Base-by-base conservation (phyloP, 1,139 yeast genomes). In the Blastobotrys elegans region DNA sequence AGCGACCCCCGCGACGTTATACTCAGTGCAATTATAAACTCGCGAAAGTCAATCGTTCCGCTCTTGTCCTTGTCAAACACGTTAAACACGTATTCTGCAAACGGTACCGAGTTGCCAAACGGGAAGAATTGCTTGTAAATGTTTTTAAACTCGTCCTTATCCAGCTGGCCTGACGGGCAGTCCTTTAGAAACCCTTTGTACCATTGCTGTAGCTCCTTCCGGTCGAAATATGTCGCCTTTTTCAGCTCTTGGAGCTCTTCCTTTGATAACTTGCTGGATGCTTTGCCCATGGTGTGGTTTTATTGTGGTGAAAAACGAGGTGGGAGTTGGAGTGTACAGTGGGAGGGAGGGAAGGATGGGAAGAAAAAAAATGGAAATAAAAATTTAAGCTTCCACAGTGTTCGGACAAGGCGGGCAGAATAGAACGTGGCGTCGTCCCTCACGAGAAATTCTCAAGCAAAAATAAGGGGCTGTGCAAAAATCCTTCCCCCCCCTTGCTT, bases 91-190 rank as follows among this genome's bases (percentile, higher is more conserved):
- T 84, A 86, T 53, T 81, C 88, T 51, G 96, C 87, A 69, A 89
- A 94, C 50, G 89, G 92, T 11, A 84, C 78, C 0, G 98, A 96
- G 61, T 92, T 96, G 1, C 99, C 99, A 72, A 94, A 94, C 18
- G 99, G 99, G 72, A 94, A 94, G 66, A 90, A 94, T 63, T 92
- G 97, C 65, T 87, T 88, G 70, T 89, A 94, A 18, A 92, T 90
- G 65, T 86, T 87, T 55, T 86, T 82, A 65, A 94, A 89, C 63
- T 92, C 97, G 47, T 84, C 87, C 61, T 84, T 85, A 8, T 89
- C 80, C 39, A 94, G 72, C 62, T 84, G 92, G 0, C 98, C 98
- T 40, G 80, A 75, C 0, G 97, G 97, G 65, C 97, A 90, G 62
- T 94, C 98, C 61, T 96, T 76, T 43, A 85, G 73, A 60, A 92